Evolutionary conservation across 345 rosid genomes (phyloP), one percentile per base, ranked within the genome.

Genomic region (Punica granatum): DNA sequence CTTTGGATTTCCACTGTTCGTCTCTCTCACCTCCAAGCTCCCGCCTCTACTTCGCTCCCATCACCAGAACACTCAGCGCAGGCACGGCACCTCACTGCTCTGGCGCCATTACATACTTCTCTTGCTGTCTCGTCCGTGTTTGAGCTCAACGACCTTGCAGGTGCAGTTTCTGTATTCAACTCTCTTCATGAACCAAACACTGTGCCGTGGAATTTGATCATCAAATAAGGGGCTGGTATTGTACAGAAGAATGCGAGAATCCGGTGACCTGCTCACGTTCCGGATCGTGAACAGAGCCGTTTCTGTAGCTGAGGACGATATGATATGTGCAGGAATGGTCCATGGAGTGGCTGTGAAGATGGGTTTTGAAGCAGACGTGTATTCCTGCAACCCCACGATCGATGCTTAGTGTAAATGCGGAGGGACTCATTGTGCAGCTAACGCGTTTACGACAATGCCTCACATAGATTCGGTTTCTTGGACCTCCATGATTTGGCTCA

Each of bases 391-490:
- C 69, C 77, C 78, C 1, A 59, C 69, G 68, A 71, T 80, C 2
- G 78, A 66, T 39, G 76, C 70, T 6, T 80, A 76, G 54, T 36
- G 63, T 7, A 76, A 77, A 66, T 31, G 41, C 35, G 54, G 70
- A 65, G 53, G 32, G 19, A n/a, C 51, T 31, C 12, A 6, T 33
- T 16, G 65, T 43, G 84, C 72, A 23, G 46, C 5, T 1, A 64
- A 75, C 25, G 14, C 78, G 77, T 75, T 81, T 32, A 78, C 75
- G 48, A 72, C 66, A 34, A 77, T 81, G 77, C 12, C 60, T 23
- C 76, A 34, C n/a, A 75, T 77, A 37, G 84, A 80, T 70, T 68
- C 75, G 79, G 81, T 78, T 64, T 68, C 78, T 23, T 78, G 79
- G 76, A 81, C 81, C 19, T 67, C 76, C 5, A 59, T 75, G 70